A percentile compares a stretch with the other conserved stretches of the same genome.
Evolutionary conservation across 345 rosid species (phyloP).

Genomic region (Linum tenue): DNA sequence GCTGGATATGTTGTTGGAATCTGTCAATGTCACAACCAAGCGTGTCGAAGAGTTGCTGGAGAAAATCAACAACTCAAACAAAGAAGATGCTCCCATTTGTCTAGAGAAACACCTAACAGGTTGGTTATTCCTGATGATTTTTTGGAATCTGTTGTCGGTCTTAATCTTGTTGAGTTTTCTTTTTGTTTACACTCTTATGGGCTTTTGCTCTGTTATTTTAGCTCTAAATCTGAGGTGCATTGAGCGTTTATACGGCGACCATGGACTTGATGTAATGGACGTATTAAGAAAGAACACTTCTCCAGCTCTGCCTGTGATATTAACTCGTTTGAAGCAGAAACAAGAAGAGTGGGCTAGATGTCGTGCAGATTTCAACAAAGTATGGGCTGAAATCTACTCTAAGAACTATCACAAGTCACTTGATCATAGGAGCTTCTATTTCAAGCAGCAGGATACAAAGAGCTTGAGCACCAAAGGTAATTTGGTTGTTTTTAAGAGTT

Average conservation of each 20-base stretch:
- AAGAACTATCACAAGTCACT: constrained; percentile 95
- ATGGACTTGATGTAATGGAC: constrained; percentile 94
- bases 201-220: constrained; percentile 26
- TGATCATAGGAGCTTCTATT: constrained; percentile 95
- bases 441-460: constrained; percentile 95
- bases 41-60: constrained; percentile 79
- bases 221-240: constrained; percentile 88
- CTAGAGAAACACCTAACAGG: constrained; percentile 85
- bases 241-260: constrained; percentile 93
- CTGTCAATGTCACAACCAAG: constrained; percentile 70
- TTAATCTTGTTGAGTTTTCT: neutral
- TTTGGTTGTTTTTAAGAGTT: neutral
- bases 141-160: neutral
- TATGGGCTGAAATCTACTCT: constrained; percentile 91
- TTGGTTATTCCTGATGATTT: constrained; percentile 18
- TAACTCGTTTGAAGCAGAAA: constrained; percentile 93
- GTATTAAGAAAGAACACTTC: constrained; percentile 71
- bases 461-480: constrained; percentile 89
- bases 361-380: constrained; percentile 90
- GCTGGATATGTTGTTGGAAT: constrained; percentile 93
- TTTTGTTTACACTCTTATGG: constrained; percentile 4
- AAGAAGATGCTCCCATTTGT: constrained; percentile 44
- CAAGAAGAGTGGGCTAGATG: constrained; percentile 96
- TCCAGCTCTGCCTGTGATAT: constrained; percentile 82
- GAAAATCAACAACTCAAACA: constrained; percentile 52